Conservation (phyloP, 768 basidiomycete species). For the Leccinum fibrillosum region DNA sequence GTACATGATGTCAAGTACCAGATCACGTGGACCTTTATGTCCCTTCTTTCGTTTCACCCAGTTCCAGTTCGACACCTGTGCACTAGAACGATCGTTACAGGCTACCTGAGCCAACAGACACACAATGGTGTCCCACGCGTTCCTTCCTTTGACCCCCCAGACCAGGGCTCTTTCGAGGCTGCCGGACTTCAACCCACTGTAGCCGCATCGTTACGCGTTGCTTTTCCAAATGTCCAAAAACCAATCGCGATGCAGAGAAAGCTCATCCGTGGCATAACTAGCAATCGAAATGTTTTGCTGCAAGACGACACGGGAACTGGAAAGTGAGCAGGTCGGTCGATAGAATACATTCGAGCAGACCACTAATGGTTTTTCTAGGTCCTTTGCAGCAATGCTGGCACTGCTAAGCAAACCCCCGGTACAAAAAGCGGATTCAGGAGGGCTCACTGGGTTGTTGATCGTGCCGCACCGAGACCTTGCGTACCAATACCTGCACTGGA, state of each 20-base stretch:
- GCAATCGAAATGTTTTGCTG: slow-evolving; percentile 57
- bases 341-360: not conserved
- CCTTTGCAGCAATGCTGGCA: slow-evolving; percentile 67
- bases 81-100: slow-evolving; percentile 16
- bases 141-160: not conserved
- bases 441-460: slow-evolving; percentile 55
- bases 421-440: slow-evolving; percentile 12
- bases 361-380: slow-evolving; percentile 39
- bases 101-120: slow-evolving; percentile 27
- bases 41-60: slow-evolving; percentile 11
- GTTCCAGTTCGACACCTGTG: slow-evolving; percentile 18
- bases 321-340: slow-evolving; percentile 50
- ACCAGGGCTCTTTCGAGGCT: slow-evolving; percentile 40
- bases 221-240: slow-evolving; percentile 57
- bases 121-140: not conserved
- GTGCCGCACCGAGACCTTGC: slow-evolving; percentile 76
- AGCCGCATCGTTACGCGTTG: slow-evolving; percentile 45
- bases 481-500: slow-evolving; percentile 64
- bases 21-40: slow-evolving; percentile 27
- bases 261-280: slow-evolving; percentile 60
- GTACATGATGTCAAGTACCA: not conserved
- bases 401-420: slow-evolving; percentile 51
- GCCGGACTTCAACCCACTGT: slow-evolving; percentile 52
- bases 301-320: slow-evolving; percentile 75
- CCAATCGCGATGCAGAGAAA: slow-evolving; percentile 60